Evolutionary conservation across 2,329 filamentous ascomycete genomes (phyloP).

Genomic region (Phialocephala subalpina): DNA sequence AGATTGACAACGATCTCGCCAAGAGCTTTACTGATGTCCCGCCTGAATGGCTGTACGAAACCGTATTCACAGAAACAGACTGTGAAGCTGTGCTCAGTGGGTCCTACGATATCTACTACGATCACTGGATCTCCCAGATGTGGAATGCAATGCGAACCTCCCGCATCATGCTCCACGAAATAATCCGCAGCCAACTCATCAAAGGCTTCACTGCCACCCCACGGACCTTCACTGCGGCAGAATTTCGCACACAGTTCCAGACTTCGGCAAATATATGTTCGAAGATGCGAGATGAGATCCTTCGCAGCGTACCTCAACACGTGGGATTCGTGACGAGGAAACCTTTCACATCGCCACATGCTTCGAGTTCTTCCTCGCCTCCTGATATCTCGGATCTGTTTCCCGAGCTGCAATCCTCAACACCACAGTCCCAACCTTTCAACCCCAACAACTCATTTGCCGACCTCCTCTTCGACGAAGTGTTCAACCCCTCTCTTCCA

Average conservation of each 20-base stretch:
- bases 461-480: background rate
- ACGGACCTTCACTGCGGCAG: slow-evolving; percentile 16
- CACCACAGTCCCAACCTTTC: background rate
- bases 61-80: slow-evolving; percentile 22
- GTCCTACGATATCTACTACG: slow-evolving; percentile 15
- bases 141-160: slow-evolving; percentile 12
- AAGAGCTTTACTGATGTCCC: slow-evolving; percentile 25
- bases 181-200: slow-evolving; percentile 28
- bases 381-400: slow-evolving; percentile 1
- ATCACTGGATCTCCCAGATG: slow-evolving; percentile 12
- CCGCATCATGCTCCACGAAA: slow-evolving; percentile 32
- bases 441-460: background rate
- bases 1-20: slow-evolving; percentile 24
- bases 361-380: background rate
- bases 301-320: slow-evolving; percentile 32
- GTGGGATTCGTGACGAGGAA: slow-evolving; percentile 22
- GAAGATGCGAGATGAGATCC: slow-evolving; percentile 31
- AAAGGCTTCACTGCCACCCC: slow-evolving; percentile 18
- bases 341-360: slow-evolving; percentile 15
- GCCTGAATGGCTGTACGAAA: slow-evolving; percentile 31
- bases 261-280: slow-evolving; percentile 24
- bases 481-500: background rate
- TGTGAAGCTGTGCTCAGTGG: slow-evolving; percentile 22
- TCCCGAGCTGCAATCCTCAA: background rate
- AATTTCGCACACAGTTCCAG: slow-evolving; percentile 22